A percentile compares a stretch with the other conserved stretches of the same genome.
Evolutionary conservation across 2,329 filamentous ascomycete genomes (phyloP).

Genomic region (Hypocreales sp.): DNA sequence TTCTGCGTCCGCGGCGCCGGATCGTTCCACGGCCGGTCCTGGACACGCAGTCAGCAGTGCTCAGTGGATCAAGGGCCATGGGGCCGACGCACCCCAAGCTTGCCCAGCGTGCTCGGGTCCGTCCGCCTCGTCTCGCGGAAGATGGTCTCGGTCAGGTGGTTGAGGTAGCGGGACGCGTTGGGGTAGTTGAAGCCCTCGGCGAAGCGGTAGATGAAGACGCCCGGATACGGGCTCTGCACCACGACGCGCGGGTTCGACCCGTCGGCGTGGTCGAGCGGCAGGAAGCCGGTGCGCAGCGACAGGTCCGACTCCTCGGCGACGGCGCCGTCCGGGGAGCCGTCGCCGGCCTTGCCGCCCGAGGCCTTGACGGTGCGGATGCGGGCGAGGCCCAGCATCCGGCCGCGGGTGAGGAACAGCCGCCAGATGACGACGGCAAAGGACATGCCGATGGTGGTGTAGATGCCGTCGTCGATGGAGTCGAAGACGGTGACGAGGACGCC

Average conservation of each 20-base stretch:
- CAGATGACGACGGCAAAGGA: conserved; percentile 61
- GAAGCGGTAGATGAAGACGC: conserved; percentile 40
- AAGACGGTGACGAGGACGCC: conserved; percentile 77
- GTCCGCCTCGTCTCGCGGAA: conserved; percentile 29
- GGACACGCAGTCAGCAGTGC: no score
- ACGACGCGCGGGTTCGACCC: conserved; percentile 31
- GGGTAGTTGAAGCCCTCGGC: conserved; percentile 40
- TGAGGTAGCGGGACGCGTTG: conserved; percentile 34
- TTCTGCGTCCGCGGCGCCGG: neutral
- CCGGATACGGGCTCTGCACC: conserved; percentile 32
- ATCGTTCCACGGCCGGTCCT: neutral
- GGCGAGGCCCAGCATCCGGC: conserved; percentile 64
- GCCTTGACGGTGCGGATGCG: conserved; percentile 72
- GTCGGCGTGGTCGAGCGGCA: conserved; percentile 33
- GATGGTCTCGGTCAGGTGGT: conserved; percentile 29
- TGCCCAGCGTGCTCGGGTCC: conserved; percentile 25
- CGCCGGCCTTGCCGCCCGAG: conserved; percentile 30
- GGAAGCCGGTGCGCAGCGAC: conserved; percentile 23
- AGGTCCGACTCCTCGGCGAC: conserved; percentile 30
- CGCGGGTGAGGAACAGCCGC: conserved; percentile 63
- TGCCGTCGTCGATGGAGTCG: conserved; percentile 65
- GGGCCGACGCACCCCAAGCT: conserved; percentile 24
- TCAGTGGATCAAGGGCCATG: neutral
- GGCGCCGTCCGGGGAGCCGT: conserved; percentile 5
- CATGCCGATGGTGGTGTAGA: conserved; percentile 63